Evolutionary conservation across 371 early-diverging fungal genomes (phyloP).

Genomic region (Circinella umbellata): DNA sequence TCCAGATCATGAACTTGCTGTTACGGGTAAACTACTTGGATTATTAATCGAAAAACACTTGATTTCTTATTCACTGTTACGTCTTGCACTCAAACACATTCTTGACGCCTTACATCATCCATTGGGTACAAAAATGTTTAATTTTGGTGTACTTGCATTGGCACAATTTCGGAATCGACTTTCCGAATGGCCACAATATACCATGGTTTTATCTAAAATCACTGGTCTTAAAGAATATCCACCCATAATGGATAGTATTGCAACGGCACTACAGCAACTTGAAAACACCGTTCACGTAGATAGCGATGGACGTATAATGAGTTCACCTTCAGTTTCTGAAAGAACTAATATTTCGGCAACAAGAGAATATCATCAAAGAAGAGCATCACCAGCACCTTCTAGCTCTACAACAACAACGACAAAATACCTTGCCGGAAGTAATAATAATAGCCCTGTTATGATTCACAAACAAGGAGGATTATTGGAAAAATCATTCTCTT

Average conservation of each 20-base stretch:
- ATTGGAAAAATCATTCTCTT: slow-evolving; percentile 3
- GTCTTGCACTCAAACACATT: slow-evolving; percentile 83
- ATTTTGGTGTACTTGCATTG: slow-evolving; percentile 89
- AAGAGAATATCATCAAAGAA: slow-evolving; percentile 1
- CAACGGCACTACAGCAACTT: slow-evolving; percentile 34
- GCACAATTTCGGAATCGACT: slow-evolving; percentile 83
- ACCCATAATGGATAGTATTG: slow-evolving; percentile 32
- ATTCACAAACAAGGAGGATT: not conserved
- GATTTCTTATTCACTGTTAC: slow-evolving; percentile 75
- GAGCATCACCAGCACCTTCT: not conserved
- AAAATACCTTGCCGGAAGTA: too few species aligned
- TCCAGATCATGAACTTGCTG: slow-evolving; percentile 87
- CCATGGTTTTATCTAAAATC: slow-evolving; percentile 79
- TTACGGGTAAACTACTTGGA: slow-evolving; percentile 90
- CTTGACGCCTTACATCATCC: slow-evolving; percentile 84
- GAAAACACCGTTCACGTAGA: slow-evolving; percentile 14
- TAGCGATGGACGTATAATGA: not conserved
- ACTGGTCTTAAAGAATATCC: slow-evolving; percentile 67
- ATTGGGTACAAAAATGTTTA: slow-evolving; percentile 81
- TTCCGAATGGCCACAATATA: slow-evolving; percentile 91
- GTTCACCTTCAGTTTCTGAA: not conserved
- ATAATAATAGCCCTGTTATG: not conserved
- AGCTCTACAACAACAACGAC: not conserved
- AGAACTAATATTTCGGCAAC: not conserved
- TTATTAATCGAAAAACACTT: slow-evolving; percentile 84